Conservation (phyloP, 805 yeast genomes). For the Barnettozyma salicaria region DNA sequence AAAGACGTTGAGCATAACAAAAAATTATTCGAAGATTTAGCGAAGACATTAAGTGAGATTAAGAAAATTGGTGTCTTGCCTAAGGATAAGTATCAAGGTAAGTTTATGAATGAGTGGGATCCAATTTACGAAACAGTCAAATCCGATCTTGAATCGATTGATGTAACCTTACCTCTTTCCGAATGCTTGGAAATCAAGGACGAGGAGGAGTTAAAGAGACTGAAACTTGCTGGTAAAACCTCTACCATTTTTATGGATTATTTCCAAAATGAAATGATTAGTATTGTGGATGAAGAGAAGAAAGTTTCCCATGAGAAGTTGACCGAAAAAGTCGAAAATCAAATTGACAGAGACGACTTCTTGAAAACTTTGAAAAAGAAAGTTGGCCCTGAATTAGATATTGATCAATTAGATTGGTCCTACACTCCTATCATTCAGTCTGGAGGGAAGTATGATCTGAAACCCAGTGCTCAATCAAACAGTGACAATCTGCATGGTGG, state of each 20-base stretch:
- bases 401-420: constrained; percentile 83
- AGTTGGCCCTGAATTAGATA: constrained; percentile 64
- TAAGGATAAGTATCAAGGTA: constrained; percentile 78
- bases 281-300: constrained; percentile 78
- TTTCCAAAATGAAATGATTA: constrained; percentile 83
- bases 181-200: constrained; percentile 70
- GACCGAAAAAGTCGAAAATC: constrained; percentile 70
- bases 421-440: constrained; percentile 88
- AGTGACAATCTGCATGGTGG: constrained; percentile 63
- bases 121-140: constrained; percentile 35
- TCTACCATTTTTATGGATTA: constrained; percentile 74
- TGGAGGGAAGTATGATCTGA: constrained; percentile 78
- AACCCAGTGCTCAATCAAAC: constrained; percentile 75
- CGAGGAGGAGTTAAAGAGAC: constrained; percentile 59
- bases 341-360: constrained; percentile 74
- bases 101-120: constrained; percentile 79
- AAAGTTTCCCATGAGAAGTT: constrained; percentile 67
- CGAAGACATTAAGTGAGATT: constrained; percentile 36
- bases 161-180: constrained; percentile 48
- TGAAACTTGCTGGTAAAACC: constrained; percentile 69
- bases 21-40: constrained; percentile 53
- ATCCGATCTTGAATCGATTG: constrained; percentile 40
- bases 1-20: constrained; percentile 78
- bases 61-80: constrained; percentile 58
- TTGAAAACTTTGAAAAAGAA: constrained; percentile 49